Evolutionary conservation across 2,329 filamentous ascomycete species (phyloP).

Genomic region (Trichophyton verrucosum): DNA sequence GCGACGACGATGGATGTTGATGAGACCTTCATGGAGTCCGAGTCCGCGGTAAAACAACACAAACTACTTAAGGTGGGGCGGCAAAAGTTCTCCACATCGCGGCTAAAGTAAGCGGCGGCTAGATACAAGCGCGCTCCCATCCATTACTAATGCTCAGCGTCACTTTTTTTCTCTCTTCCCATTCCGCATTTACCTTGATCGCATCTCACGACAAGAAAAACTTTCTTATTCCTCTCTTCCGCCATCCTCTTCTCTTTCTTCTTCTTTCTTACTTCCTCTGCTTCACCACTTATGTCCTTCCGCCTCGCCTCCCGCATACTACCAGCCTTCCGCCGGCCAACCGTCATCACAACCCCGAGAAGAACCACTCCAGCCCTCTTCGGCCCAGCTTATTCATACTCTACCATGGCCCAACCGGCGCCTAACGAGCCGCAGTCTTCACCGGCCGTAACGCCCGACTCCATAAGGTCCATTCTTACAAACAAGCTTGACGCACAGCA

Average conservation of each 20-base stretch:
- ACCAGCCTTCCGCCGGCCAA: background rate
- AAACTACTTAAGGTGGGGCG: background rate
- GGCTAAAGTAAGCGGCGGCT: background rate
- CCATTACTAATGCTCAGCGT: background rate
- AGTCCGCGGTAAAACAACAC: background rate
- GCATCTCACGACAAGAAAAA: background rate
- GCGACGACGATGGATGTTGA: background rate
- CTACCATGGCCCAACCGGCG: conserved; percentile 26
- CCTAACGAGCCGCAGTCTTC: conserved; percentile 19
- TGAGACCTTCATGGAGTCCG: no score
- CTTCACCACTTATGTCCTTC: conserved; percentile 12
- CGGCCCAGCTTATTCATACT: conserved; percentile 16
- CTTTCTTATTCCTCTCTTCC: background rate
- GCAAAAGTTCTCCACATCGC: background rate
- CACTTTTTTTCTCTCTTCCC: background rate
- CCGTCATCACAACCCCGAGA: conserved; percentile 19
- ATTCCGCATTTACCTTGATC: background rate
- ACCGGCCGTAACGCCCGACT: conserved; percentile 58
- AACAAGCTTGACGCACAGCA: conserved; percentile 60
- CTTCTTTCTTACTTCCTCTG: background rate
- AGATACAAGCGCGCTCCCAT: background rate
- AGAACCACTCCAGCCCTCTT: conserved; percentile 11
- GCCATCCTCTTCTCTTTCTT: background rate
- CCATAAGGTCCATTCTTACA: conserved; percentile 55
- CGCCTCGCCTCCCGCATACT: background rate